Percentiles rank a stretch among this genome's conserved stretches.
phyloP scores from a whole-genome alignment of 2,329 filamentous ascomycete species.

The Trichophyton benhamiae region DNA sequence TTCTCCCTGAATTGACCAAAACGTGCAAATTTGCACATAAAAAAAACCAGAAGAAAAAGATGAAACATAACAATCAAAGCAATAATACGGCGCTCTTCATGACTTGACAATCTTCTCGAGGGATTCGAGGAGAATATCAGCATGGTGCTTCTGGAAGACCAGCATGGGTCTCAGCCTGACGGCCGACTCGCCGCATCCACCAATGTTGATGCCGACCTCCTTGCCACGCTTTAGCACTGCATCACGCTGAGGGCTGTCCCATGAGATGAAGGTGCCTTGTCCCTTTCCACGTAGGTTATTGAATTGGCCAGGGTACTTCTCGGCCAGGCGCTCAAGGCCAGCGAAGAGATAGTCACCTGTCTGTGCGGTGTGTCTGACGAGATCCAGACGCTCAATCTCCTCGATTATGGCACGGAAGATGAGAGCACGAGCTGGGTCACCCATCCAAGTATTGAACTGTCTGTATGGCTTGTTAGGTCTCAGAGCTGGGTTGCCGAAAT shows the following conservation, averaged over 20 bases:
- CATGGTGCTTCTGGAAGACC: conserved; percentile 83
- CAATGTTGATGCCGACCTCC: conserved; percentile 72
- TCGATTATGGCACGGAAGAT: conserved; percentile 77
- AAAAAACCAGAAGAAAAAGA: neutral
- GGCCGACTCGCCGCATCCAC: conserved; percentile 62
- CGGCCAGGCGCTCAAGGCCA: conserved; percentile 54
- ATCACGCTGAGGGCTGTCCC: conserved; percentile 70
- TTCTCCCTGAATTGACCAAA: neutral
- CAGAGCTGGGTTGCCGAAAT: conserved; percentile 68
- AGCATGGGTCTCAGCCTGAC: conserved; percentile 81
- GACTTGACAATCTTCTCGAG: conserved; percentile 60
- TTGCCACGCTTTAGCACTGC: conserved; percentile 69
- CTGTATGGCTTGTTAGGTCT: conserved; percentile 87
- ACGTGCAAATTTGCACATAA: neutral
- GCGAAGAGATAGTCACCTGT: conserved; percentile 68
- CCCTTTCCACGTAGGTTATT: conserved; percentile 75
- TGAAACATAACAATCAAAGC: neutral
- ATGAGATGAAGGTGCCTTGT: conserved; percentile 85
- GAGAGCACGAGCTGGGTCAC: conserved; percentile 71
- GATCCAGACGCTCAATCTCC: conserved; percentile 61
- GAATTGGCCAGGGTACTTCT: conserved; percentile 64
- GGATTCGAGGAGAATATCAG: conserved; percentile 66
- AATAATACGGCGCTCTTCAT: conserved; percentile 14
- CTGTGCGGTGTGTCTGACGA: conserved; percentile 66
- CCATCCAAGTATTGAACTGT: conserved; percentile 98